Base-by-base conservation (phyloP, 2,329 filamentous ascomycete genomes). In the Delphinella strobiligena region DNA sequence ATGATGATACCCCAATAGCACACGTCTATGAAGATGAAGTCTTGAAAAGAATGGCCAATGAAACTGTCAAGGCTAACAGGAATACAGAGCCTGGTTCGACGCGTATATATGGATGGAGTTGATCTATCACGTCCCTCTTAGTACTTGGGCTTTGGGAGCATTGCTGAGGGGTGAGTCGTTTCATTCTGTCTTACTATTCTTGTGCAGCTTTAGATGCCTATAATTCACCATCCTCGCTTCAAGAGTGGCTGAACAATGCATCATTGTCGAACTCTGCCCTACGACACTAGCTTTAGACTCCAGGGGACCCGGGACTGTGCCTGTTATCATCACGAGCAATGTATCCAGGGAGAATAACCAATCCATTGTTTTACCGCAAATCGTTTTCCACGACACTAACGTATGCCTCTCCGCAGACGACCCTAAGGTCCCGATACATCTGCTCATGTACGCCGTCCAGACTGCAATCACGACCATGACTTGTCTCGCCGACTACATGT, bases 401-500 rank as follows among this genome's bases (percentile, higher is more conserved):
- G 8, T 12, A 31, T 35, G 14, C 12, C 22, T 27, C 22, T 12
- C 22, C 17, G 24, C 41, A 74, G 71, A 75, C 50, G 67, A 76
- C 40, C 68, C 74, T 0, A 64, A 71, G 35, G 48, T 77, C 4
- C 74, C 77, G 0, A 56, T 81, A 0, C 69, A 77, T 37, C 61
- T 82, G 1, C 66, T 82, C 2, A 58, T 75, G 2, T 81, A 73
- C 48, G 69, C 72, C 0, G 55, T 74, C 8, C 68, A 80, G 50
- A 72, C 75, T 0, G 72, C 68, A 27, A 46, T 81, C 40, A 80
- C 78, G 1, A 80, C 78, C 1, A 50, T 73, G 31, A 73, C 74
- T 0, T 82, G 78, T 50, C 64, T 82, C 34, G 65, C 69, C 2
- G 78, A 82, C 41, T 74, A 72, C 47, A 59, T 71, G 56, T 64